Percentiles rank a stretch among this genome's conserved stretches.
These are phyloP conservation scores for Microbotryomycetes sp. DNA, from an alignment of 1,284 basidiomycete genomes.

Conservation along the genomic window DNA sequence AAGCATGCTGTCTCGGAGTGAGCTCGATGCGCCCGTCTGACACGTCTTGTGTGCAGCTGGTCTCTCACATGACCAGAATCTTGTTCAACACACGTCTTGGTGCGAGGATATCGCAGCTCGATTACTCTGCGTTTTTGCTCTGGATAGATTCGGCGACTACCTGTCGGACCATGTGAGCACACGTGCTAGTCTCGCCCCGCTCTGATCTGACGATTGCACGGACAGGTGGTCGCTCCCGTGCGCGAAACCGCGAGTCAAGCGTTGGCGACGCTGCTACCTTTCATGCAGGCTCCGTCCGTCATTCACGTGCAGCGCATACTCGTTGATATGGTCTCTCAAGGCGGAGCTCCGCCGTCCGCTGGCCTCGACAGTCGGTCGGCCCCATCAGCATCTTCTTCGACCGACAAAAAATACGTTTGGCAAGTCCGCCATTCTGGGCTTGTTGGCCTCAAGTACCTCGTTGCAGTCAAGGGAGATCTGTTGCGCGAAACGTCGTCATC, in stretches of 20 bases:
- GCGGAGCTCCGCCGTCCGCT: conserved; percentile 47
- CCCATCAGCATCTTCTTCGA: conserved; percentile 43
- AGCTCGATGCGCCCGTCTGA: neutral
- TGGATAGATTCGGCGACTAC: conserved; percentile 97
- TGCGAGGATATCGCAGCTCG: conserved; percentile 80
- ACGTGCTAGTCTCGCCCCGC: no score
- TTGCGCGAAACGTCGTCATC: conserved; percentile 46
- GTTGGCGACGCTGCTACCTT: conserved; percentile 76
- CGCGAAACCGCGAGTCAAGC: conserved; percentile 95
- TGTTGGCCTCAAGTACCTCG: conserved; percentile 94
- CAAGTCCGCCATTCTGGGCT: conserved; percentile 95
- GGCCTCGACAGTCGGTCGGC: conserved; percentile 7
- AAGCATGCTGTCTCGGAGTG: neutral
- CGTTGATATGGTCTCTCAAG: conserved; percentile 88
- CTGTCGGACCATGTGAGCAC: conserved; percentile 72
- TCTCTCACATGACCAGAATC: conserved; percentile 50
- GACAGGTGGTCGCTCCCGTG: conserved; percentile 91
- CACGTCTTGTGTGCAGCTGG: neutral
- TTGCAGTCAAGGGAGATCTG: conserved; percentile 81
- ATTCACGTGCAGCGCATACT: conserved; percentile 74
- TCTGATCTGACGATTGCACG: no score
- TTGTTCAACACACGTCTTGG: conserved; percentile 67
- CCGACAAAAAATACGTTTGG: conserved; percentile 66
- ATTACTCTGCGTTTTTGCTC: conserved; percentile 82
- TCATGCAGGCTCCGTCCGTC: conserved; percentile 72